Conservation (phyloP, 768 basidiomycete genomes). For the Lactifluus piperatus region DNA sequence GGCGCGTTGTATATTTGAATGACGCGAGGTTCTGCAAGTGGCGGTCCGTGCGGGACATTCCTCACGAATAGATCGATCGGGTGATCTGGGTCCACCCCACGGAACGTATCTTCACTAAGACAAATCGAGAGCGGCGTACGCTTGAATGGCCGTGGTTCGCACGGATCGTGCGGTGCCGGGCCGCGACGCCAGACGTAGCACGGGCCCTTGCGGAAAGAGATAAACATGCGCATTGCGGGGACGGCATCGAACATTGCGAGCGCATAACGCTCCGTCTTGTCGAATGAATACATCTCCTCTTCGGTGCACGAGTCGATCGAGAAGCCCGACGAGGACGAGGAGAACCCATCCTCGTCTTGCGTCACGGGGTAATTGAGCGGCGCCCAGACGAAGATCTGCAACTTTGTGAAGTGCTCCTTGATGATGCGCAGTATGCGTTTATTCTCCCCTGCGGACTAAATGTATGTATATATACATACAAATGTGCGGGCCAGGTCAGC, state of each 20-base stretch:
- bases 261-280: constrained; percentile 15
- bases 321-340: constrained; percentile 10
- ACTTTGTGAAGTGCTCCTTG: constrained; percentile 4
- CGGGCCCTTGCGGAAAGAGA: constrained; percentile 13
- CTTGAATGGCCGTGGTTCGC: not conserved
- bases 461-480: not conserved
- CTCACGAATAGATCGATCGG: constrained; percentile 3
- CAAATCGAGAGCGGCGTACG: constrained; percentile 2
- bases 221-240: constrained; percentile 12
- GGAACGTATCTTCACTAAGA: constrained; percentile 5
- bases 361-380: constrained; percentile 2
- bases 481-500: not conserved
- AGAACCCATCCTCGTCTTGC: constrained; percentile 4
- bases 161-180: not conserved
- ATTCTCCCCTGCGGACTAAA: constrained; percentile 14
- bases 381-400: constrained; percentile 18
- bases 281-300: constrained; percentile 6
- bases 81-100: constrained; percentile 4
- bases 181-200: constrained; percentile 9
- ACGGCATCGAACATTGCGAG: constrained; percentile 12
- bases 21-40: constrained; percentile 9
- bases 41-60: constrained; percentile 4
- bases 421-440: constrained; percentile 12
- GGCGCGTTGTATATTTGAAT: not conserved
- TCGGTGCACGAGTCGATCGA: constrained; percentile 13